Conservation (phyloP, 1,139 yeast species). For the Scheffersomyces segobiensis region DNA sequence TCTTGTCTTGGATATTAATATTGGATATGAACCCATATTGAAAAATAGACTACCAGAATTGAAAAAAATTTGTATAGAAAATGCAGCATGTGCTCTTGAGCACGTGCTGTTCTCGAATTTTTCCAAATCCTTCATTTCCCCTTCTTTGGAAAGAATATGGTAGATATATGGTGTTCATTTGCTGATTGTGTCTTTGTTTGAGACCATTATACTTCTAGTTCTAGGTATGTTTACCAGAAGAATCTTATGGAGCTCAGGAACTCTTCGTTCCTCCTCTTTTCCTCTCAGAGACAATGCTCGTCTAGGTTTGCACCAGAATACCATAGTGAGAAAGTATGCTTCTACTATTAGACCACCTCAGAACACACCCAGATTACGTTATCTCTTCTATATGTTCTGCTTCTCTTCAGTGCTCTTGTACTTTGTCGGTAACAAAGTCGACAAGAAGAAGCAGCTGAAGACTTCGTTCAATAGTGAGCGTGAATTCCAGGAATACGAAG, state of each 20-base stretch:
- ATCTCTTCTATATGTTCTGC: constrained; percentile 50
- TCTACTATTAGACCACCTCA: neutral
- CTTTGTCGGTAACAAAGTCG: constrained; percentile 53
- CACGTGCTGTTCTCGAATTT: neutral
- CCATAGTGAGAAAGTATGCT: constrained; percentile 1
- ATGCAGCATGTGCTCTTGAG: neutral
- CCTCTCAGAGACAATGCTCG: neutral
- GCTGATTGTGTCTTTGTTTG: neutral
- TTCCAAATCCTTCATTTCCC: neutral
- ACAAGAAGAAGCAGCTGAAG: constrained; percentile 47
- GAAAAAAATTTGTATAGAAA: neutral
- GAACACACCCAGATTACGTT: constrained; percentile 45
- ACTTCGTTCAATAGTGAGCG: constrained; percentile 53
- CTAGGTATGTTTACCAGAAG: neutral
- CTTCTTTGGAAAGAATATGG: neutral
- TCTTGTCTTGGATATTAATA: neutral
- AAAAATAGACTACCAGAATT: neutral
- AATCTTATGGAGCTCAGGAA: neutral
- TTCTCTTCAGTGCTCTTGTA: constrained; percentile 55
- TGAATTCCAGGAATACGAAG: constrained; percentile 57
- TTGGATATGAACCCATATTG: neutral
- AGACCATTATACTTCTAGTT: neutral
- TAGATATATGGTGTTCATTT: neutral
- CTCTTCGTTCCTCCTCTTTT: neutral
- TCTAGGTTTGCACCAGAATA: neutral